phyloP scores from a whole-genome alignment of 177 flowering plant genomes.

The Tripterygium wilfordii region DNA sequence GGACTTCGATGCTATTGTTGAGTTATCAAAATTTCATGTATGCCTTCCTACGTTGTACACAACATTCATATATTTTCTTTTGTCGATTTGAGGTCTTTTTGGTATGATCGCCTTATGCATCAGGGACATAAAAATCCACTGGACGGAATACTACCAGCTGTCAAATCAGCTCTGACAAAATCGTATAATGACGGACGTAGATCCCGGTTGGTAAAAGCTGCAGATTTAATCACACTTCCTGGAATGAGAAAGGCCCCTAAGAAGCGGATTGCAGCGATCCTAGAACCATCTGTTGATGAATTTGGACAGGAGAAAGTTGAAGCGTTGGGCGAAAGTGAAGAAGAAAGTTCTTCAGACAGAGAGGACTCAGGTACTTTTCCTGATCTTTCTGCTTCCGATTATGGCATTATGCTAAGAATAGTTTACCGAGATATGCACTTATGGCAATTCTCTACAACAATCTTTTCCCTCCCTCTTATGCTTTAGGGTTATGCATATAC shows the following conservation, averaged over 20 bases:
- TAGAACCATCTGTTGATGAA: constrained; percentile 63
- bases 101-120: constrained; percentile 5
- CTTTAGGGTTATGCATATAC: too few relatives aligned
- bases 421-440: too few relatives aligned
- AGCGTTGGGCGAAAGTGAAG: constrained; percentile 49
- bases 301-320: constrained; percentile 41
- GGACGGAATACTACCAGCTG: constrained; percentile 78
- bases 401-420: too few relatives aligned
- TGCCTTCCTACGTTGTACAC: not conserved
- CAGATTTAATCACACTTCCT: constrained; percentile 80
- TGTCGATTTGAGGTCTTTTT: not conserved
- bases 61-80: not conserved
- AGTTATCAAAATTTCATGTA: constrained; percentile 81
- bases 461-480: too few relatives aligned
- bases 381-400: not conserved
- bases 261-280: constrained; percentile 84
- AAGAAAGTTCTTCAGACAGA: constrained; percentile 60
- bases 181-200: constrained; percentile 84
- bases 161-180: constrained; percentile 85
- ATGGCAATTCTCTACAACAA: too few relatives aligned
- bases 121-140: constrained; percentile 79
- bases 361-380: constrained; percentile 51
- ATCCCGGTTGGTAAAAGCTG: constrained; percentile 59
- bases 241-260: constrained; percentile 86
- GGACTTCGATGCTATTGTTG: constrained; percentile 80